phyloP scores from a whole-genome alignment of 1,284 basidiomycete species.

The Cutaneotrichosporon sp. region DNA sequence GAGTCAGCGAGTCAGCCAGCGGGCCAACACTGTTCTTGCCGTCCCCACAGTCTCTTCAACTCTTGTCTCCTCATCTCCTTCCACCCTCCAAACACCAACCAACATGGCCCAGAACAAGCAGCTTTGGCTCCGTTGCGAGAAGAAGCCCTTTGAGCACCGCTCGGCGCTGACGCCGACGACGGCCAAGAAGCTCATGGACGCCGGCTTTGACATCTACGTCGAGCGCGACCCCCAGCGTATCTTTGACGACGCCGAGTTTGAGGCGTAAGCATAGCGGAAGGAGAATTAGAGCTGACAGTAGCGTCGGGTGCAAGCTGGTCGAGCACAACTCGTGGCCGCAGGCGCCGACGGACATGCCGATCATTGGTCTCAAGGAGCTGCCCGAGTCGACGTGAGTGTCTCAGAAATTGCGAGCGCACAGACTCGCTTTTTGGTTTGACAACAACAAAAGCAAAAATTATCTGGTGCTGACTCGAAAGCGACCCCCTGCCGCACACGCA shows the following conservation, averaged over 20 bases:
- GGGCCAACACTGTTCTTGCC: neutral
- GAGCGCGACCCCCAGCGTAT: slow-evolving; percentile 93
- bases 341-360: slow-evolving; percentile 65
- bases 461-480: slow-evolving; percentile 17
- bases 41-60: too few relatives aligned
- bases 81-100: slow-evolving; percentile 20
- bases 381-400: slow-evolving; percentile 59
- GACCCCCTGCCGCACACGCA: slow-evolving; percentile 86
- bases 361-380: slow-evolving; percentile 96
- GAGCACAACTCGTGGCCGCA: slow-evolving; percentile 84
- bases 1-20: neutral
- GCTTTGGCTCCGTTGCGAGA: slow-evolving; percentile 91
- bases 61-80: neutral
- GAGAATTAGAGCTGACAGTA: slow-evolving; percentile 36
- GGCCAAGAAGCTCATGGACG: slow-evolving; percentile 81
- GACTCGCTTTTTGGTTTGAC: neutral
- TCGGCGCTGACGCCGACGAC: slow-evolving; percentile 91
- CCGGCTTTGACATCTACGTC: slow-evolving; percentile 85
- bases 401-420: neutral
- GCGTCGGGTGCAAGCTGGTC: slow-evolving; percentile 83
- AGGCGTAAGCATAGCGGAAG: slow-evolving; percentile 59
- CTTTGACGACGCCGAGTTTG: slow-evolving; percentile 91
- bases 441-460: too few relatives aligned
- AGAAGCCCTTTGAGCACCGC: slow-evolving; percentile 87
- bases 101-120: slow-evolving; percentile 41